Conservation (phyloP, 2,329 filamentous ascomycete genomes). For the Talaromyces sp. region DNA sequence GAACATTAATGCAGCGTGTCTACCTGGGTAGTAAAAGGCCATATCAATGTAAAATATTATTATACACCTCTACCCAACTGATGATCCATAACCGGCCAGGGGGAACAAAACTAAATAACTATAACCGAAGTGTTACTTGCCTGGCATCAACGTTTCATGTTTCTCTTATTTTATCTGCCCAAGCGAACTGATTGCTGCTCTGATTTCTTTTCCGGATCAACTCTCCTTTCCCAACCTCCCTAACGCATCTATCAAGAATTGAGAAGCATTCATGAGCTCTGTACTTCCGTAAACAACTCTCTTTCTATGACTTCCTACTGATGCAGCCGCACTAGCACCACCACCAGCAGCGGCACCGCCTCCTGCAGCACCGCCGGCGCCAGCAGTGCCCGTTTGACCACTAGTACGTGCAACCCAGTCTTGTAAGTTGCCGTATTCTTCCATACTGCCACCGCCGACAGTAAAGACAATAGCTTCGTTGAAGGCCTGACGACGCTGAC, state of each 20-base stretch:
- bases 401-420: slow-evolving; percentile 84
- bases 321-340: slow-evolving; percentile 5
- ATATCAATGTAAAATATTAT: slow-evolving; percentile 5
- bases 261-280: slow-evolving; percentile 59
- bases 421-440: slow-evolving; percentile 95
- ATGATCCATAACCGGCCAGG: not conserved
- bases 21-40: not conserved
- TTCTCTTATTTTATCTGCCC: not conserved
- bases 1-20: not conserved
- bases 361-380: slow-evolving; percentile 27
- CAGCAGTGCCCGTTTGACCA: slow-evolving; percentile 49
- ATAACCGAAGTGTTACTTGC: not conserved
- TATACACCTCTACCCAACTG: slow-evolving; percentile 8
- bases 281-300: slow-evolving; percentile 94
- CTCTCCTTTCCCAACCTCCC: slow-evolving; percentile 54
- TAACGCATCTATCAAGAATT: slow-evolving; percentile 56
- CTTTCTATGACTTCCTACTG: slow-evolving; percentile 55
- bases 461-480: slow-evolving; percentile 91
- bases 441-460: slow-evolving; percentile 94
- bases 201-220: slow-evolving; percentile 18
- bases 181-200: not conserved
- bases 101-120: not conserved
- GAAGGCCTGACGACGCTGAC: slow-evolving; percentile 83
- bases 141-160: not conserved
- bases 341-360: slow-evolving; percentile 22